These are phyloP conservation scores for Petunia secreta DNA, from an alignment of 257 asterid species.

Conservation along the genomic window DNA sequence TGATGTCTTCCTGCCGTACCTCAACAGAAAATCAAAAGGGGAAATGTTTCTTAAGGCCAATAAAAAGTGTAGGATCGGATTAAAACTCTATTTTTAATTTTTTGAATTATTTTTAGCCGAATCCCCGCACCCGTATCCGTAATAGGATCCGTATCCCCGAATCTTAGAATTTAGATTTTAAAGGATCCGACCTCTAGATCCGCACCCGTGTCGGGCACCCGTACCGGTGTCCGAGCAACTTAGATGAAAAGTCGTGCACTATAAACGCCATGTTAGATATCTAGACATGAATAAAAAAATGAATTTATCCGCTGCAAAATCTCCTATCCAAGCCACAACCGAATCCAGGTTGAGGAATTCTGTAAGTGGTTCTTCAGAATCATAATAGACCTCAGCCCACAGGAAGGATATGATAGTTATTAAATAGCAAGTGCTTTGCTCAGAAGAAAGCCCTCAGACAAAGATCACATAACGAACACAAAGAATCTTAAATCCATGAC, in stretches of 20 bases:
- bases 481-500: neutral
- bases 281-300: neutral
- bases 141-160: no score
- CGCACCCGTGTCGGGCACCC: no score
- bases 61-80: no score
- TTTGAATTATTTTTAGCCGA: no score
- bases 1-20: no score
- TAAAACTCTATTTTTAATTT: no score
- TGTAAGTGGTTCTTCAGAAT: neutral
- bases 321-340: neutral
- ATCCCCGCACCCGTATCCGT: no score
- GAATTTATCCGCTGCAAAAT: neutral
- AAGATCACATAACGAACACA: constrained; percentile 2
- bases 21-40: no score
- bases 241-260: neutral
- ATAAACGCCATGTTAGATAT: constrained; percentile 2
- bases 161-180: no score
- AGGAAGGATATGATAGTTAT: neutral
- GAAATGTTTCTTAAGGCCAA: no score
- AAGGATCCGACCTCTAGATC: no score
- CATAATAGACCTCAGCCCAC: neutral
- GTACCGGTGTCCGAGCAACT: no score
- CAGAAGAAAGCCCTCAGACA: constrained; percentile 6
- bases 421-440: neutral
- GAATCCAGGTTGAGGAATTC: neutral